These are phyloP conservation scores for Cryphonectria nitschkei DNA, from an alignment of 2,329 filamentous ascomycete species.

Conservation along the genomic window DNA sequence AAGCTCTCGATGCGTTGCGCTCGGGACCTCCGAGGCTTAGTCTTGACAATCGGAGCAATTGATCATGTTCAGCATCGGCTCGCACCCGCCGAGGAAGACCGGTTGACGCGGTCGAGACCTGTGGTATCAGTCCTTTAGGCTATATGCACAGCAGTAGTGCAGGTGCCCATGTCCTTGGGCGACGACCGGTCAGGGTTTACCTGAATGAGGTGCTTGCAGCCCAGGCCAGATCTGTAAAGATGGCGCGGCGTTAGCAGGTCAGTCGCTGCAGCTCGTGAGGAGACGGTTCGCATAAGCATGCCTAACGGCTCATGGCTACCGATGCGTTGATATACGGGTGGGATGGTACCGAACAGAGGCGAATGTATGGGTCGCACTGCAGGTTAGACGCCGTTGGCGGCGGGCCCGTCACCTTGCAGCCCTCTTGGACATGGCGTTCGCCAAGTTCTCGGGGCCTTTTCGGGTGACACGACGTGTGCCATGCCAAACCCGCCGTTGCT, in stretches of 20 bases:
- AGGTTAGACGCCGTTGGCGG: constrained; percentile 14
- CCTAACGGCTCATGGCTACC: neutral
- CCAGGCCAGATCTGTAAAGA: neutral
- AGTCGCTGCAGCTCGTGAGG: neutral
- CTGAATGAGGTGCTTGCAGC: neutral
- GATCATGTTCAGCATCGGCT: neutral
- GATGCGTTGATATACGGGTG: neutral
- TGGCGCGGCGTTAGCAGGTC: neutral
- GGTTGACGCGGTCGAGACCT: neutral
- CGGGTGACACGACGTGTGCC: neutral
- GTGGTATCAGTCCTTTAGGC: constrained; percentile 5
- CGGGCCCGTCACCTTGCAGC: constrained; percentile 5
- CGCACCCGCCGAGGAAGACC: neutral
- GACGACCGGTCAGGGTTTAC: constrained; percentile 1
- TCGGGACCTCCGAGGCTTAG: neutral
- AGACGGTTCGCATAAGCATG: neutral
- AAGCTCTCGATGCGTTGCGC: neutral
- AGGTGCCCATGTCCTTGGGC: neutral
- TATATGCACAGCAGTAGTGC: constrained; percentile 3
- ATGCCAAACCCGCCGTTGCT: neutral
- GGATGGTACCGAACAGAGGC: neutral
- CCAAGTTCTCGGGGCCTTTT: neutral
- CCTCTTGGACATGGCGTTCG: neutral
- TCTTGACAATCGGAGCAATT: neutral
- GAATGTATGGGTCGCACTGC: neutral